Percentiles rank a stretch among this genome's conserved stretches.
Conservation (phyloP, 129 eudicot species). For the Oenanthe sinensis region DNA sequence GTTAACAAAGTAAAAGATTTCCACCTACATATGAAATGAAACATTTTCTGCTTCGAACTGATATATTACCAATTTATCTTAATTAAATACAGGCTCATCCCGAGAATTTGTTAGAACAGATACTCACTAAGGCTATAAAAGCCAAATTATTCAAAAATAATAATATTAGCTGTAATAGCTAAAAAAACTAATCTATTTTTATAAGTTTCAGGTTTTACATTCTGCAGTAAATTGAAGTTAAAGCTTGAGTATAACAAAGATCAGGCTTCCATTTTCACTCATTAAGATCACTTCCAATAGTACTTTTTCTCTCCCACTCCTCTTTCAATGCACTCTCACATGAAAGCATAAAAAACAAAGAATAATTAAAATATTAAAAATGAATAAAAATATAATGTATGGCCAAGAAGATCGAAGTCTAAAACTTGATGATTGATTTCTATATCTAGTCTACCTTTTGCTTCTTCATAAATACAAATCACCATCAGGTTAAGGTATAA, state of each 20-base stretch:
- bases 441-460: constrained; percentile 16
- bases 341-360: constrained; percentile 2
- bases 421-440: constrained; percentile 21
- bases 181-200: too few species aligned
- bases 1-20: too few species aligned
- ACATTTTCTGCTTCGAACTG: too few species aligned
- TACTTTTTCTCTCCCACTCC: constrained; percentile 13
- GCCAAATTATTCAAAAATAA: too few species aligned
- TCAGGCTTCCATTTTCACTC: constrained; percentile 10
- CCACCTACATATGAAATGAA: too few species aligned
- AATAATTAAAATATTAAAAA: neutral
- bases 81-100: too few species aligned
- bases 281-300: constrained; percentile 24
- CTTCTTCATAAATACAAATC: constrained; percentile 14
- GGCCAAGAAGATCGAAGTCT: constrained; percentile 16
- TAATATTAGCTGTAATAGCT: too few species aligned
- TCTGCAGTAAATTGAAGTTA: neutral
- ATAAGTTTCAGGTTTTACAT: too few species aligned
- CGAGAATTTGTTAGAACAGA: too few species aligned
- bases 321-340: constrained; percentile 10
- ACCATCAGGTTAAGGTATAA: constrained; percentile 6
- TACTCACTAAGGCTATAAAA: too few species aligned
- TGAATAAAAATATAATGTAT: neutral
- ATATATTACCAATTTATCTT: too few species aligned
- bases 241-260: neutral